Evolutionary conservation across 2,329 filamentous ascomycete species (phyloP), one percentile per base, ranked within the genome.

Genomic region (Triangularia setosa): DNA sequence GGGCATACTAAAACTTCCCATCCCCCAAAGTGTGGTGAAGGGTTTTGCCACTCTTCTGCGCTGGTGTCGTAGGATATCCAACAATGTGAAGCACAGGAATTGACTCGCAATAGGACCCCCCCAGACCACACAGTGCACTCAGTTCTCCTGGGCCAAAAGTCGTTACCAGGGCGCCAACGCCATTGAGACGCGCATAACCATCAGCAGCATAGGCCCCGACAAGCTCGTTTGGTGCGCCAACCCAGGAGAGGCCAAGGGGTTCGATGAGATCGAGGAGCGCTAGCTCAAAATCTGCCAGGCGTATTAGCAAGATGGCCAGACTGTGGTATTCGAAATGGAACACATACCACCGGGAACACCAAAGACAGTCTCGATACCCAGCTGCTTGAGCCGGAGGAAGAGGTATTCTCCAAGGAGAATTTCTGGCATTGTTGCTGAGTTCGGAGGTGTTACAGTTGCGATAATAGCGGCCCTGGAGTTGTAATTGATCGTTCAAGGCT

Each of bases 131-230:
- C 53, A 87, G 73, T 3, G 84, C 83, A 14, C 83, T 86, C 24
- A 81, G 73, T 70, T 82, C 80, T 54, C 80, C 84, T 24, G 86
- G 84, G 25, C 85, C 85, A 66, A 87, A 87, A 0, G 84, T 87
- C 1, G 85, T 87, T 60, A 87, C 73, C 5, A 87, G 69, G 7
- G 84, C 84, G 16, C 79, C 79, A 7, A 84, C 81, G 5, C 83
- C 84, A 48, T 84, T 86, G 62, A 86, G 78, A 64, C 85, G 79
- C 12, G 83, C 84, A 73, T 87, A 87, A 14, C 85, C 85, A 75
- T 87, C 85, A 3, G 84, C 83, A 3, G 85, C 84, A 69, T 87
- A 87, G 12, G 81, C 82, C 11, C 83, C 84, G 69, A 84, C 84
- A 54, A 85, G 77, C 70, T 85, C 83, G 69, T 85, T 85, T 63